Conservation (phyloP, 2,329 filamentous ascomycete species). For the Colletotrichum higginsianum region DNA sequence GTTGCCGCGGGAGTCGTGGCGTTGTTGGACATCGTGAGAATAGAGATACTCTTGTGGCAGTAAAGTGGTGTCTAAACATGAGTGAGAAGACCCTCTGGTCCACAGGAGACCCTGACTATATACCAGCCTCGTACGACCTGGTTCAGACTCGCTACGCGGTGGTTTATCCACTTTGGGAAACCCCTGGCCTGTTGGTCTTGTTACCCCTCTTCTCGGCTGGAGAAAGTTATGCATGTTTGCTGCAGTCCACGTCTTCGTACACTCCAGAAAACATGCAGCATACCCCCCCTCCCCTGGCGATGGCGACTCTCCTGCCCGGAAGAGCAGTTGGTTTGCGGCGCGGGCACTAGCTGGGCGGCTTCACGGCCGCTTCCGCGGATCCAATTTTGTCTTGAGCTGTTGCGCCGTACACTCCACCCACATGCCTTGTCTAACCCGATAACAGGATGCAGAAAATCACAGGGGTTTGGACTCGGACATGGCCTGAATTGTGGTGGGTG, state of each 20-base stretch:
- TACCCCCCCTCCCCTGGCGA: too few species aligned
- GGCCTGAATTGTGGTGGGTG: too few species aligned
- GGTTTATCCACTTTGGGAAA: background rate
- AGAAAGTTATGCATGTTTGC: background rate
- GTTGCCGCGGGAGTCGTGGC: background rate
- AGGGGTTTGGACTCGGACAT: too few species aligned
- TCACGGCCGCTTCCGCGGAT: background rate
- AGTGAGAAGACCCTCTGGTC: too few species aligned
- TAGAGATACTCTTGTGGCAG: rapidly evolving
- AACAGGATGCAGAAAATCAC: too few species aligned
- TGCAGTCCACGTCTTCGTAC: background rate
- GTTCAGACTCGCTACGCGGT: background rate
- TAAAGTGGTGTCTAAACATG: too few species aligned
- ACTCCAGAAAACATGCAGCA: background rate
- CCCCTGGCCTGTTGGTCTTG: background rate
- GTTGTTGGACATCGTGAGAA: background rate
- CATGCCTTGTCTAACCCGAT: background rate
- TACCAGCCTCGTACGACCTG: background rate
- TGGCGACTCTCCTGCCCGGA: background rate
- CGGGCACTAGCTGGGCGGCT: background rate
- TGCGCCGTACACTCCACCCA: background rate
- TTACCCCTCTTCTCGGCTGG: constrained; percentile 20
- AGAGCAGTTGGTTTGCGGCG: background rate
- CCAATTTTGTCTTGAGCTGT: background rate
- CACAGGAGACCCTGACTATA: background rate